Percentiles rank a stretch among this genome's conserved stretches.
Conservation (phyloP, 2,329 filamentous ascomycete species). For the Hyphodiscus sp. region DNA sequence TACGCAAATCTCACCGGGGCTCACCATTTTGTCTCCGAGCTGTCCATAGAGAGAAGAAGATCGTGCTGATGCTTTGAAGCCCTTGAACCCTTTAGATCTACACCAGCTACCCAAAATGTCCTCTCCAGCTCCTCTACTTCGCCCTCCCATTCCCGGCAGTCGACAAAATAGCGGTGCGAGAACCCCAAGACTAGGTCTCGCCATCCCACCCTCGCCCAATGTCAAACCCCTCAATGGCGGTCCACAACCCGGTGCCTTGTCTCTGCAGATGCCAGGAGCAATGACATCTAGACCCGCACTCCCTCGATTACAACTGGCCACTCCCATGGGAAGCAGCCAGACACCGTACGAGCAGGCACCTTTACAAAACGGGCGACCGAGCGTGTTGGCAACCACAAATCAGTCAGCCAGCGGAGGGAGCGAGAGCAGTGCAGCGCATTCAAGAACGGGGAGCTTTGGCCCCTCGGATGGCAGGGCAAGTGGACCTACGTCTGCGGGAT, state of each 20-base stretch:
- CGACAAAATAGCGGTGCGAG: conserved; percentile 24
- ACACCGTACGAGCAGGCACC: conserved; percentile 62
- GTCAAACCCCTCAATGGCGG: conserved; percentile 59
- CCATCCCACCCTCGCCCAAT: conserved; percentile 83
- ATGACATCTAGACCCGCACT: conserved; percentile 46
- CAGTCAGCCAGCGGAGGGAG: conserved; percentile 70
- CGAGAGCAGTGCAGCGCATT: conserved; percentile 72
- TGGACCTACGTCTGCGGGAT: conserved; percentile 81
- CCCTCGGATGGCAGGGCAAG: conserved; percentile 68
- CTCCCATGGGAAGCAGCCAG: conserved; percentile 75
- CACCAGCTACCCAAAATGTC: conserved; percentile 28
- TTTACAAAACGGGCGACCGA: conserved; percentile 30
- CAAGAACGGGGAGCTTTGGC: conserved; percentile 77
- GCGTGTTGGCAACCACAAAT: conserved; percentile 44
- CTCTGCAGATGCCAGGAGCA: conserved; percentile 28
- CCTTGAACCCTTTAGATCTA: conserved; percentile 13
- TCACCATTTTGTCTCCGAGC: not conserved
- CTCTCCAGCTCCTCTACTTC: conserved; percentile 30
- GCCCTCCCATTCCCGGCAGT: conserved; percentile 31
- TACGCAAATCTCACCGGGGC: conserved; percentile 9
- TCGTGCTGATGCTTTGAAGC: conserved; percentile 19
- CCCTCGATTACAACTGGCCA: conserved; percentile 78
- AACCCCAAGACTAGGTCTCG: conserved; percentile 59
- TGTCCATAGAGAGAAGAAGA: conserved; percentile 4
- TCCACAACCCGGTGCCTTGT: conserved; percentile 16